Evolutionary conservation across 148 eudicot genomes (phyloP).

Genomic region (Pouteria glomerata): DNA sequence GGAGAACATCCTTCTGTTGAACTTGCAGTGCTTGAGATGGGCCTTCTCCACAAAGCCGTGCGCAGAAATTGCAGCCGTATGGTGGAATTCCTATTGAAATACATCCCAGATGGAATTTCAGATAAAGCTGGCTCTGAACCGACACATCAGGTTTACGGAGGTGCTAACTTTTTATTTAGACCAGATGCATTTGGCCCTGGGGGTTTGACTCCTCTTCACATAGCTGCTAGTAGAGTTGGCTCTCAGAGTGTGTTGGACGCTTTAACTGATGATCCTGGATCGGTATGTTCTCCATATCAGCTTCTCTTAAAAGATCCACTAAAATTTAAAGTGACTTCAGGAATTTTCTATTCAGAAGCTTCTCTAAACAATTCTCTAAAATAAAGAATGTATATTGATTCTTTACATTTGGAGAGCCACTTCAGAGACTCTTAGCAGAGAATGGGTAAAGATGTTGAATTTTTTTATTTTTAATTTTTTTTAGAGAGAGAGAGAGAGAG

Average conservation of each 20-base stretch:
- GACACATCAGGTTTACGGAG: constrained; percentile 14
- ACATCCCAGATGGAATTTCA: constrained; percentile 23
- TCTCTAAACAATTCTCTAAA: too few species aligned
- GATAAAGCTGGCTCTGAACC: constrained; percentile 15
- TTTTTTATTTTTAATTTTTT: too few species aligned
- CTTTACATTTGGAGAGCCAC: too few species aligned
- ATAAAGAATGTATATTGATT: too few species aligned
- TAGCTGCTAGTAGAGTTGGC: constrained; percentile 63
- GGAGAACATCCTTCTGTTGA: constrained; percentile 41
- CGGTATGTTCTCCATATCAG: constrained; percentile 40
- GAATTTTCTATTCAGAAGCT: too few species aligned
- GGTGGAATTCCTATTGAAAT: constrained; percentile 61
- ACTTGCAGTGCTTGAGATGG: constrained; percentile 45
- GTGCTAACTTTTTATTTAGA: constrained; percentile 42
- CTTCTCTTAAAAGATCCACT: too few species aligned
- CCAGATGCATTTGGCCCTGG: constrained; percentile 68
- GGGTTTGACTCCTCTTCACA: constrained; percentile 89
- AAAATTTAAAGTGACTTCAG: too few species aligned
- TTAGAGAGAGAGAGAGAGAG: too few species aligned
- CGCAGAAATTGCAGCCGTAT: constrained; percentile 54
- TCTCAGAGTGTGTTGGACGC: constrained; percentile 67
- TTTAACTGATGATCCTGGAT: constrained; percentile 81
- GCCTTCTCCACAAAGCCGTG: constrained; percentile 76
- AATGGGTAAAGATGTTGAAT: too few species aligned
- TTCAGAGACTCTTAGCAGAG: too few species aligned